phyloP scores from a whole-genome alignment of 116 monocot species.

The Phalaenopsis hybrid region DNA sequence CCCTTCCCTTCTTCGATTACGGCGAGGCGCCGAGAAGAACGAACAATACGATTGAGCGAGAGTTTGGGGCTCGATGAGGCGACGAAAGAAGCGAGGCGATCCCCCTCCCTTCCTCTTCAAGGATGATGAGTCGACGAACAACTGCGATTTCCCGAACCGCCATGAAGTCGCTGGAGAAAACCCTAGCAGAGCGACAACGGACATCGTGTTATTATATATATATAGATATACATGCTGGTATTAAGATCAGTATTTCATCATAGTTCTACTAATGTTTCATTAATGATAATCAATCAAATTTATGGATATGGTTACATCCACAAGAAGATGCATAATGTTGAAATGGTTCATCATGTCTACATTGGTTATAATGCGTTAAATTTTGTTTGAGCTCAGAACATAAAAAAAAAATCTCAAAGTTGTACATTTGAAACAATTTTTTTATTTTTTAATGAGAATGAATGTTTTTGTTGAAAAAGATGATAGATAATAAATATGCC shows the following conservation, averaged over 20 bases:
- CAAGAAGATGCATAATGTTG: neutral
- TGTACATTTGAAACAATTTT: neutral
- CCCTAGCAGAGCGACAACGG: too few species aligned
- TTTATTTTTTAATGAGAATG: neutral
- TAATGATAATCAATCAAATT: neutral
- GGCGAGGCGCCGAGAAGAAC: too few species aligned
- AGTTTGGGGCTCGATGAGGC: too few species aligned
- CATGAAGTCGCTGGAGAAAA: too few species aligned
- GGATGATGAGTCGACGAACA: too few species aligned
- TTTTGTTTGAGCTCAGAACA: too few species aligned
- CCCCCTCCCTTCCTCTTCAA: too few species aligned
- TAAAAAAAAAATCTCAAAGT: too few species aligned
- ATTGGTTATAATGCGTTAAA: neutral
- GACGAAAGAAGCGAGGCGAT: too few species aligned
- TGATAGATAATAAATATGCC: neutral
- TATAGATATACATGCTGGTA: neutral
- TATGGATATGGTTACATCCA: neutral
- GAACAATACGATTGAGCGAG: too few species aligned
- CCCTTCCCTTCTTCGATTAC: too few species aligned
- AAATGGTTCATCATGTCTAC: neutral
- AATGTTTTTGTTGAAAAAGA: neutral
- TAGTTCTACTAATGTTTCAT: neutral
- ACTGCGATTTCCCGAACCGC: too few species aligned
- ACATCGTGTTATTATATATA: neutral
- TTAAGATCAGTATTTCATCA: neutral